A percentile compares a stretch with the other conserved stretches of the same genome.
Evolutionary conservation across 2,329 filamentous ascomycete species (phyloP).

Genomic region (Sarocladium kiliense): DNA sequence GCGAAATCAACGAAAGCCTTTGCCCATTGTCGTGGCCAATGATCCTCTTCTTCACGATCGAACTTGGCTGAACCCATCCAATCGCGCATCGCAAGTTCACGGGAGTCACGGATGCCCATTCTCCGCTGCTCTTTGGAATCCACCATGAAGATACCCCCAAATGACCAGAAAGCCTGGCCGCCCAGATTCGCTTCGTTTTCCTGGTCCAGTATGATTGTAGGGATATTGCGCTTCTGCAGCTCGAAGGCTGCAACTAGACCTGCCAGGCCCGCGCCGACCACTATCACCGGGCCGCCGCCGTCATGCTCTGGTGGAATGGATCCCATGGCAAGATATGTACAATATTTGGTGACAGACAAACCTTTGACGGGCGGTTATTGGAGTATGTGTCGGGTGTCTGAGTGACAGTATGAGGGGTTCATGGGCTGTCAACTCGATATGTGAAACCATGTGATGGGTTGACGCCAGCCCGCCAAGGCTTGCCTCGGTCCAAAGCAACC

Average conservation of each 20-base stretch:
- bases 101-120: conserved; percentile 53
- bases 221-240: conserved; percentile 44
- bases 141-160: conserved; percentile 57
- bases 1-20: conserved; percentile 60
- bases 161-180: conserved; percentile 60
- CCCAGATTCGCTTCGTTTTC: conserved; percentile 52
- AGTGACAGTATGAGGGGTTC: too few relatives aligned
- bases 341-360: too few relatives aligned
- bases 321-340: background rate
- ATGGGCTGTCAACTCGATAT: background rate
- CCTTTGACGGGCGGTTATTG: too few relatives aligned
- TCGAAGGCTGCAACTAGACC: conserved; percentile 57
- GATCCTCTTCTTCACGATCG: conserved; percentile 50
- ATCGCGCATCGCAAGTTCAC: conserved; percentile 52
- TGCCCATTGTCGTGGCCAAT: conserved; percentile 57
- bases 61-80: conserved; percentile 55
- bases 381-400: too few relatives aligned
- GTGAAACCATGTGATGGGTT: background rate
- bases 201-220: conserved; percentile 50
- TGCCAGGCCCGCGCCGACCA: conserved; percentile 52
- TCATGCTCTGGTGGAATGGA: background rate
- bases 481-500: too few relatives aligned
- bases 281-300: conserved; percentile 37
- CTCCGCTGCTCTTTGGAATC: conserved; percentile 51
- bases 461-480: background rate